A percentile compares a stretch with the other conserved stretches of the same genome.
phyloP scores from a whole-genome alignment of 441 rosid genomes.

The Macaranga tanarius region DNA sequence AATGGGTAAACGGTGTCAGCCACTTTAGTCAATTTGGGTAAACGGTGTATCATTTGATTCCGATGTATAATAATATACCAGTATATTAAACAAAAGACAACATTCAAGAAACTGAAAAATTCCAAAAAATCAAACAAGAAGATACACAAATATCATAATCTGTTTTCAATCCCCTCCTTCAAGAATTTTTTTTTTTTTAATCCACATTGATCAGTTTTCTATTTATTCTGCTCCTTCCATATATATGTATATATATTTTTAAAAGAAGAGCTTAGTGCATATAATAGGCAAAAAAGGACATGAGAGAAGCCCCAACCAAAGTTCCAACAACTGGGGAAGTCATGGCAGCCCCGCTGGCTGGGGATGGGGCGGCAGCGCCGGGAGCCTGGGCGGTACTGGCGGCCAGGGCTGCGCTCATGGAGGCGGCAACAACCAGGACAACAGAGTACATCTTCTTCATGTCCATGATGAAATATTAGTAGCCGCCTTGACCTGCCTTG shows the following conservation, averaged over 20 bases:
- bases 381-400: background rate
- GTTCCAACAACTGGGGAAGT: slow-evolving; percentile 52
- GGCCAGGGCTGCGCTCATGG: slow-evolving; percentile 47
- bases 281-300: slow-evolving; percentile 59
- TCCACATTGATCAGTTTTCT: too few relatives aligned
- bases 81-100: background rate
- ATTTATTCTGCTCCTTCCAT: background rate
- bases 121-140: slow-evolving; percentile 2
- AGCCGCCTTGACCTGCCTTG: slow-evolving; percentile 25
- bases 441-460: slow-evolving; percentile 63
- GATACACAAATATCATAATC: background rate
- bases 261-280: slow-evolving; percentile 35
- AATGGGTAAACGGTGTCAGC: too few relatives aligned
- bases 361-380: slow-evolving; percentile 40
- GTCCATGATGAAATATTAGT: slow-evolving; percentile 38
- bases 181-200: background rate
- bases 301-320: slow-evolving; percentile 56
- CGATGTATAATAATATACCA: background rate
- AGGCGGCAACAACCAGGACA: slow-evolving; percentile 50
- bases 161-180: background rate
- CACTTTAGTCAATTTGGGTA: too few relatives aligned
- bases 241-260: too few relatives aligned
- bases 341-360: slow-evolving; percentile 33
- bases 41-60: slow-evolving; percentile 3
- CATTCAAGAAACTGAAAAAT: background rate